Evolutionary conservation across 2,329 filamentous ascomycete genomes (phyloP).

Genomic region (Xenosphaeropsis pyriputrescens): DNA sequence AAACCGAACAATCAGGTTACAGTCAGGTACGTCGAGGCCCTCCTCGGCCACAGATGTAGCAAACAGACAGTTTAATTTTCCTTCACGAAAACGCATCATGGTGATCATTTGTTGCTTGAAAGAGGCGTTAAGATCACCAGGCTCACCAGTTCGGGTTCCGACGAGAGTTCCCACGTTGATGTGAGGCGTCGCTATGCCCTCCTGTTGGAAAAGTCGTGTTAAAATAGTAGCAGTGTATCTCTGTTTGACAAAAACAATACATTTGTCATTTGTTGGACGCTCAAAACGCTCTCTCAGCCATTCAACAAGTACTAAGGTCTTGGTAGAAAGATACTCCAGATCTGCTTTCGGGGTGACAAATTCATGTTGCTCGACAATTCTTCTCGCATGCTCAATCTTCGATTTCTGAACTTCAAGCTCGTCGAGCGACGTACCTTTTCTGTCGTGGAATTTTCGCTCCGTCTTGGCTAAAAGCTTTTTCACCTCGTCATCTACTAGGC

Average conservation of each 20-base stretch:
- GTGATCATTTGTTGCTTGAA: conserved; percentile 61
- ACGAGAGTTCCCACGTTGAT: conserved; percentile 44
- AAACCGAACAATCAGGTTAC: conserved; percentile 58
- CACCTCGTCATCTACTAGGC: conserved; percentile 46
- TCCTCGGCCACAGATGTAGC: conserved; percentile 55
- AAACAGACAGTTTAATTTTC: conserved; percentile 47
- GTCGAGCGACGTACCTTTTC: conserved; percentile 15
- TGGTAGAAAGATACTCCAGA: conserved; percentile 44
- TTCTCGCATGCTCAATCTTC: conserved; percentile 41
- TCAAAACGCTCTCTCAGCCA: conserved; percentile 51
- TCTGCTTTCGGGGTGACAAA: conserved; percentile 22
- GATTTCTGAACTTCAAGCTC: conserved; percentile 35
- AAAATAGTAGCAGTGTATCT: conserved; percentile 66
- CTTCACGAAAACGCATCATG: conserved; percentile 48
- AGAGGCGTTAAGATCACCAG: conserved; percentile 41
- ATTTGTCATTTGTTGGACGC: conserved; percentile 41
- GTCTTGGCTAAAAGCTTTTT: conserved; percentile 44
- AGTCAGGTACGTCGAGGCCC: conserved; percentile 53
- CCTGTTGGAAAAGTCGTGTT: conserved; percentile 46
- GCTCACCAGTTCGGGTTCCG: conserved; percentile 34
- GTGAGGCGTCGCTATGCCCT: conserved; percentile 37
- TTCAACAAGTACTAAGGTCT: conserved; percentile 48
- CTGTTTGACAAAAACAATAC: conserved; percentile 78
- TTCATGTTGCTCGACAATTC: conserved; percentile 35
- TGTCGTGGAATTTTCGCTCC: conserved; percentile 22